phyloP scores from a whole-genome alignment of 2,329 filamentous ascomycete genomes.

The Acrodontium crateriforme region DNA sequence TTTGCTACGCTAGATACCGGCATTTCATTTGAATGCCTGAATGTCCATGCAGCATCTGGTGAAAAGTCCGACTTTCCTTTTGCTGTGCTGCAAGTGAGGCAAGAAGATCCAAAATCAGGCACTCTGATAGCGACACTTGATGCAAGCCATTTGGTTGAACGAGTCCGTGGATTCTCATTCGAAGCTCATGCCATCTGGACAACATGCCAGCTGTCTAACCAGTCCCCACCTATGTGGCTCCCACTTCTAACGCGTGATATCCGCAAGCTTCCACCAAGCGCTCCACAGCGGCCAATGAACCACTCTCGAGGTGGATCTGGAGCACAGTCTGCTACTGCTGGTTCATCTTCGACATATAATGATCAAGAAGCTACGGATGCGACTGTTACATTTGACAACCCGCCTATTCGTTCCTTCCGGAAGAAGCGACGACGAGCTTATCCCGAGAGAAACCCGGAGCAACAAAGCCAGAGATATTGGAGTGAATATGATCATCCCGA shows the following conservation, averaged over 20 bases:
- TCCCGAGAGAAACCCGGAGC: slow-evolving; percentile 8
- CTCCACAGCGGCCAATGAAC: slow-evolving; percentile 12
- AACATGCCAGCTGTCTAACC: slow-evolving; percentile 29
- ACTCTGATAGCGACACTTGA: slow-evolving; percentile 31
- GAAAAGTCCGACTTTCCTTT: slow-evolving; percentile 31
- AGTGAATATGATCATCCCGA: slow-evolving; percentile 79
- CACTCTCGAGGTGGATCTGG: slow-evolving; percentile 8
- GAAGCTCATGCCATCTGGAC: slow-evolving; percentile 40
- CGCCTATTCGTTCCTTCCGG: slow-evolving; percentile 28
- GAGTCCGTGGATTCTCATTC: slow-evolving; percentile 40
- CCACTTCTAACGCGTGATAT: slow-evolving; percentile 36
- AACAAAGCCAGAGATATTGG: slow-evolving; percentile 47
- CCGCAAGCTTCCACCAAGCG: slow-evolving; percentile 35
- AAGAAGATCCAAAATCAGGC: slow-evolving; percentile 29
- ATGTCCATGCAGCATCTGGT: slow-evolving; percentile 1
- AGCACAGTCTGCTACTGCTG: slow-evolving; percentile 7
- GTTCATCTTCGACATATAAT: slow-evolving; percentile 26
- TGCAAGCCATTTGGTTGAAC: slow-evolving; percentile 36
- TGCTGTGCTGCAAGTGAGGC: slow-evolving; percentile 36
- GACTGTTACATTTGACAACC: slow-evolving; percentile 23
- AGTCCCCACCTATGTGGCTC: slow-evolving; percentile 36
- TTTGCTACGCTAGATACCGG: slow-evolving; percentile 37
- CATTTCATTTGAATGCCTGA: slow-evolving; percentile 27
- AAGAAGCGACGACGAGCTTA: slow-evolving; percentile 28
- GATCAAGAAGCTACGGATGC: slow-evolving; percentile 21